A percentile compares a stretch with the other conserved stretches of the same genome.
Evolutionary conservation across 2,329 filamentous ascomycete genomes (phyloP).

Genomic region (Stachybotrys echinatus): DNA sequence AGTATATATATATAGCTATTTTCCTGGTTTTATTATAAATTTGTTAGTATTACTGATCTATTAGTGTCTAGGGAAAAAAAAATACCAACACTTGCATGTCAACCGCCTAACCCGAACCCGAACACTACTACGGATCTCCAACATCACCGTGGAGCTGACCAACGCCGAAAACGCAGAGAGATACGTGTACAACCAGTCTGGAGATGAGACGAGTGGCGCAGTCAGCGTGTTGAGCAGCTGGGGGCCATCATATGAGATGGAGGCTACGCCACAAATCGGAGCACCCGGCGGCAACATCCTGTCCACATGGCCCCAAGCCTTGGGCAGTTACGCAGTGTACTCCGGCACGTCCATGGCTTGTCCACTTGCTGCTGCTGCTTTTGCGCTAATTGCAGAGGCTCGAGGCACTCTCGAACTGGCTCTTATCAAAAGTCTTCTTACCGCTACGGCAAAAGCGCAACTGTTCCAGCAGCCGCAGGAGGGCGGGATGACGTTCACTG

Average conservation of each 20-base stretch:
- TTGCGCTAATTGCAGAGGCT: slow-evolving; percentile 47
- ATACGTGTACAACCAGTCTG: too few relatives aligned
- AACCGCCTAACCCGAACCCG: too few relatives aligned
- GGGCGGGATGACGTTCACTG: slow-evolving; percentile 27
- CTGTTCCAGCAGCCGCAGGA: slow-evolving; percentile 32
- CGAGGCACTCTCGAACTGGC: slow-evolving; percentile 46
- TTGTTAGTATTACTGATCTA: too few relatives aligned
- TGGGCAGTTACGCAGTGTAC: not conserved
- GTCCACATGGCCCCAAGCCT: not conserved
- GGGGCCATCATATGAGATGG: slow-evolving; percentile 11
- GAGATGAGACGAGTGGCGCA: too few relatives aligned
- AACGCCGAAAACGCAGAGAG: too few relatives aligned
- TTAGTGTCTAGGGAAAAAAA: too few relatives aligned
- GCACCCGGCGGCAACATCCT: slow-evolving; percentile 1
- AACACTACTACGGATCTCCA: too few relatives aligned
- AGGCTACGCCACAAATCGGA: slow-evolving; percentile 1
- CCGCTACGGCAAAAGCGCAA: slow-evolving; percentile 42
- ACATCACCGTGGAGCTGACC: not conserved
- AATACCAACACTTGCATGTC: too few relatives aligned
- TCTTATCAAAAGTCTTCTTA: slow-evolving; percentile 42
- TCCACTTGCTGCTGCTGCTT: slow-evolving; percentile 42
- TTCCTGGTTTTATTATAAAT: too few relatives aligned
- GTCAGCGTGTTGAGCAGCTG: slow-evolving; percentile 7
- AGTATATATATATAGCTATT: too few relatives aligned
- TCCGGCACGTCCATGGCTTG: not conserved